Conservation (phyloP, 164 flowering plant species). For the Tinospora cordifolia region DNA sequence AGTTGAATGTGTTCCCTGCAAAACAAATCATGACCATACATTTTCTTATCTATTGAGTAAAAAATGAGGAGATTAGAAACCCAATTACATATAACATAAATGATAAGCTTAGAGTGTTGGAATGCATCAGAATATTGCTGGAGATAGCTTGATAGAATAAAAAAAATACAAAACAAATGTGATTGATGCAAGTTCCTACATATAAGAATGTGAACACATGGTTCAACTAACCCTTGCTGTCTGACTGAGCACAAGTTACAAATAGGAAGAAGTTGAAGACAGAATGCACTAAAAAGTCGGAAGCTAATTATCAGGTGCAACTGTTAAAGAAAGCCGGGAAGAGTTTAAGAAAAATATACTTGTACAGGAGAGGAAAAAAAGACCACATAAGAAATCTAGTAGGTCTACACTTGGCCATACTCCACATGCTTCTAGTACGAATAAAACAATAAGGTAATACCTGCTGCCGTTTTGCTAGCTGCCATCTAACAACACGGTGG, state of each 20-base stretch:
- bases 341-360: not conserved
- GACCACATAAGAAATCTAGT: not conserved
- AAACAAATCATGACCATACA: not conserved
- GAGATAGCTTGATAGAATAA: not conserved
- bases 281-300: not conserved
- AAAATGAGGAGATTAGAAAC: not conserved
- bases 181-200: not conserved
- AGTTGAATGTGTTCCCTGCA: conserved; percentile 93
- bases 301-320: not conserved
- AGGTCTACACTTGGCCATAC: not conserved
- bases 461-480: conserved; percentile 94
- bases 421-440: conserved; percentile 3
- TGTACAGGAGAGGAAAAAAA: not conserved
- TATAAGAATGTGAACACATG: not conserved
- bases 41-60: not conserved
- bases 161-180: not conserved
- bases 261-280: not conserved
- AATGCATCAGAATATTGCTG: not conserved
- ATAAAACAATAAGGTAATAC: conserved; percentile 22
- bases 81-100: not conserved
- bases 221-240: not conserved
- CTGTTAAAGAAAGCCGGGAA: too few relatives aligned
- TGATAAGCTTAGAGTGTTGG: too few relatives aligned
- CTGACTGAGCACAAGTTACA: not conserved
- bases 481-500: conserved; percentile 94